Base-by-base conservation (phyloP, 345 rosid species). In the Euphorbia peplus region DNA sequence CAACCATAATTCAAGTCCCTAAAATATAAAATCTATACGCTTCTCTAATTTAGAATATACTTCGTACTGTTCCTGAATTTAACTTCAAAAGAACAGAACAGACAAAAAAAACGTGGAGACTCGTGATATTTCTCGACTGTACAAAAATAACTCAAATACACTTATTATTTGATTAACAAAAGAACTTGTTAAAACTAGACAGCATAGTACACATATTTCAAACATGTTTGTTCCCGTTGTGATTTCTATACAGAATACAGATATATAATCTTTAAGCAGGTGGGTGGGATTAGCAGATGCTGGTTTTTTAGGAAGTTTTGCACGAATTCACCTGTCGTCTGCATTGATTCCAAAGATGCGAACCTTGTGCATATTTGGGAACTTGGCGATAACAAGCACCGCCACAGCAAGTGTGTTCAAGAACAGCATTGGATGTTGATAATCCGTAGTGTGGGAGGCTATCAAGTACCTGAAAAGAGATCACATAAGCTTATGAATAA, bases 361-460 rank as follows among this genome's bases (percentile, higher is more conserved):
- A 51, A 95, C 99, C 80, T 92, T 92, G 88, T 95, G 99, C 99
- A 95, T 95, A 63, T 95, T 87, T 15, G 96, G 98, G 80, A 95
- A 95, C 88, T 95, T 95, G 56, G 99, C 99, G 58, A 95, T 64
- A 39, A 95, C 99, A 22, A 92, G 93, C 73, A 95, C 87, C 15
- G 82, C 57, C 67, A 88, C 96, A 9, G 98, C 98, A 48, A 95
- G 75, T 7, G 98, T 92, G 90, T 92, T 92, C 70, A 90, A 77
- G 53, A 95, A 86, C 42, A 92, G 86, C 99, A 93, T 90, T 19
- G 97, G 99, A 76, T 90, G 88, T 62, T 86, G 85, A 73, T 95
- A 90, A 75, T 91, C 96, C 6, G 98, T 92, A 25, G 99, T 95
- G 81, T 95, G 99, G 0, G 99, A 95, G 51, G 97, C 99, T 75